Evolutionary conservation across 495 filamentous ascomycete genomes (phyloP).

Genomic region (Podospora sp.): DNA sequence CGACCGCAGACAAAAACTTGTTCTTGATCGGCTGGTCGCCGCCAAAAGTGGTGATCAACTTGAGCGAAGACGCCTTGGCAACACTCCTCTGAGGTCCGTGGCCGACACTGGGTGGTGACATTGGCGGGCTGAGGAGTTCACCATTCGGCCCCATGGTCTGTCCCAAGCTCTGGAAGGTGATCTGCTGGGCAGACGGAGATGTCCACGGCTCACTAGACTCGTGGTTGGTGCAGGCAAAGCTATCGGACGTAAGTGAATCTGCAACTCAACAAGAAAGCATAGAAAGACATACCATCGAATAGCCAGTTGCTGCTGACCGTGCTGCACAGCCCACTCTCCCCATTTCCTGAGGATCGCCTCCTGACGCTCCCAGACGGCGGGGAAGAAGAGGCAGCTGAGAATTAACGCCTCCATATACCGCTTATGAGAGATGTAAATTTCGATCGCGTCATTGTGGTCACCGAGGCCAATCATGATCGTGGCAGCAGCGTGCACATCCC

Average conservation of each 20-base stretch:
- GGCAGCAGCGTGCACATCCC: constrained; percentile 88
- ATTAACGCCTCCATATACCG: constrained; percentile 89
- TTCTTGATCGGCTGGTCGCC: constrained; percentile 48
- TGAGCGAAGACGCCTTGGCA: constrained; percentile 81
- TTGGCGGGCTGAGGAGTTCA: constrained; percentile 60
- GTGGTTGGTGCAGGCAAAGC: constrained; percentile 76
- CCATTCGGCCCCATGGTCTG: constrained; percentile 43
- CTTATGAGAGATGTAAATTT: constrained; percentile 92
- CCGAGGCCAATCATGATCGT: constrained; percentile 90
- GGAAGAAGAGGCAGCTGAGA: constrained; percentile 73
- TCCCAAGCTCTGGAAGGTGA: constrained; percentile 55
- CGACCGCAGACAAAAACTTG: constrained; percentile 68
- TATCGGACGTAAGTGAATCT: constrained; percentile 29
- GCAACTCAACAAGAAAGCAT: not conserved
- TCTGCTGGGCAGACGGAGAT: constrained; percentile 75
- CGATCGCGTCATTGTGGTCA: constrained; percentile 91
- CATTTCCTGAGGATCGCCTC: constrained; percentile 86
- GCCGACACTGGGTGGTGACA: constrained; percentile 54
- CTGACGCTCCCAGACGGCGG: constrained; percentile 85
- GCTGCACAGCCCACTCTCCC: constrained; percentile 88
- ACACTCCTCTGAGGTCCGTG: constrained; percentile 59
- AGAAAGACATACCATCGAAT: constrained; percentile 69
- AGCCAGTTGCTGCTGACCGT: constrained; percentile 84
- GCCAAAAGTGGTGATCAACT: constrained; percentile 89
- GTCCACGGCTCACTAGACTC: constrained; percentile 80